These are phyloP conservation scores for Chalciporus sphaerocephalus DNA, from an alignment of 768 basidiomycete species.

Conservation along the genomic window DNA sequence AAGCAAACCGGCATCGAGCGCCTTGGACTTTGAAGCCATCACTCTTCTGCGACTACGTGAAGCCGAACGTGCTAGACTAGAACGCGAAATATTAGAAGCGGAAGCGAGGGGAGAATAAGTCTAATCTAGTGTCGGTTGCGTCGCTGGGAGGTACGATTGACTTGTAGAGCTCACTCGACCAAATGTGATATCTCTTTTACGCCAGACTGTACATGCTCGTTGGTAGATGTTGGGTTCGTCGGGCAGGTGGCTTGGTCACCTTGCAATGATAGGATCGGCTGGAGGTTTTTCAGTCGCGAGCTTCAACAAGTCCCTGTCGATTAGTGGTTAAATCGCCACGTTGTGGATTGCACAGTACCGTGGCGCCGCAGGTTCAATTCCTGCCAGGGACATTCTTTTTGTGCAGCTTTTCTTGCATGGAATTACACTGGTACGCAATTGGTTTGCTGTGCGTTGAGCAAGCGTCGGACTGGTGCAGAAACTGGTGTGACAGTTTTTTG, in stretches of 20 bases:
- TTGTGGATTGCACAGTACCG: conserved; percentile 35
- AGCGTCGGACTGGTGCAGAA: too few species aligned
- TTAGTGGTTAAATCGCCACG: conserved; percentile 43
- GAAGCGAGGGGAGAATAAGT: conserved; percentile 41
- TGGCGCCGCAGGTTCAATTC: conserved; percentile 39
- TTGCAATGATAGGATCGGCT: not conserved
- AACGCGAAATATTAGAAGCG: conserved; percentile 69
- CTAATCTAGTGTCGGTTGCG: not conserved
- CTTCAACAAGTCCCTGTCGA: conserved; percentile 34
- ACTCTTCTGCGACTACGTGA: conserved; percentile 79
- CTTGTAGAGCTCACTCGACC: conserved; percentile 6
- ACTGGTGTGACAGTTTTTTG: too few species aligned
- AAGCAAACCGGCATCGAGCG: conserved; percentile 29
- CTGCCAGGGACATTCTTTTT: conserved; percentile 35
- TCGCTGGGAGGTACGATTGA: conserved; percentile 11
- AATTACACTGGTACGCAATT: too few species aligned
- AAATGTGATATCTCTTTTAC: conserved; percentile 4
- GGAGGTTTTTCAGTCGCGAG: too few species aligned
- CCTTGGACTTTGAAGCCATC: conserved; percentile 72
- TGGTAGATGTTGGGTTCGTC: not conserved
- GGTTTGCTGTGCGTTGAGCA: too few species aligned
- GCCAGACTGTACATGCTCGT: not conserved
- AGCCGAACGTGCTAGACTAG: conserved; percentile 72
- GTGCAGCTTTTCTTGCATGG: not conserved
- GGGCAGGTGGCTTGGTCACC: not conserved